Evolutionary conservation across 495 filamentous ascomycete species (phyloP).

Genomic region (Neurospora discreta): DNA sequence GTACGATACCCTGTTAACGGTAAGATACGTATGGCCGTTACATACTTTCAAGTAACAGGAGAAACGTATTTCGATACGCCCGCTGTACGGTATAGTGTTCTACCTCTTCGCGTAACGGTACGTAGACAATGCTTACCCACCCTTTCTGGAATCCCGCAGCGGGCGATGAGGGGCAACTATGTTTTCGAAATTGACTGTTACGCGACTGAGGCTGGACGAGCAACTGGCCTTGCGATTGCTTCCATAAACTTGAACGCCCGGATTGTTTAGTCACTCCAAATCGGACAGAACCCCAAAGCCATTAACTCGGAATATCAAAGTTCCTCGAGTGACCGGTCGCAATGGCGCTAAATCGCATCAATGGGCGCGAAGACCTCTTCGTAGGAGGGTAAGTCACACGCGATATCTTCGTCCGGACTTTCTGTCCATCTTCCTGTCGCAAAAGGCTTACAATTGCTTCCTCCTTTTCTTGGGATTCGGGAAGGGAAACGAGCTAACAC

Average conservation of each 20-base stretch:
- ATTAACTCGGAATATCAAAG: background rate
- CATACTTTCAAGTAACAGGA: background rate
- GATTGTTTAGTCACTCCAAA: background rate
- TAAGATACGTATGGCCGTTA: background rate
- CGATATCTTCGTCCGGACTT: background rate
- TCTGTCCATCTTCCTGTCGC: background rate
- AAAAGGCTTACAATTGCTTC: background rate
- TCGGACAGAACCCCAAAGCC: background rate
- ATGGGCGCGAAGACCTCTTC: constrained; percentile 64
- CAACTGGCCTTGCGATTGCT: background rate
- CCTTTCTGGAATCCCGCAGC: background rate
- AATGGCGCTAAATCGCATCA: constrained; percentile 38
- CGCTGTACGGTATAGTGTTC: background rate
- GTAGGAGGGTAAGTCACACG: constrained; percentile 67
- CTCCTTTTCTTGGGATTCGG: background rate
- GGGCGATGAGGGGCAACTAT: background rate
- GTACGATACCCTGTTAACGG: background rate
- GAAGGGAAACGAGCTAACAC: constrained; percentile 12
- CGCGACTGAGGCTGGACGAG: background rate
- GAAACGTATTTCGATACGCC: background rate
- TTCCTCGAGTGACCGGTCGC: background rate
- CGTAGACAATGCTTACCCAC: background rate
- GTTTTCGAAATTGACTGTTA: background rate
- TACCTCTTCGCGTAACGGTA: background rate
- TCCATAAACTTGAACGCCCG: background rate